Base-by-base conservation (phyloP, 2,329 filamentous ascomycete species). In the Apiospora pterosperma region DNA sequence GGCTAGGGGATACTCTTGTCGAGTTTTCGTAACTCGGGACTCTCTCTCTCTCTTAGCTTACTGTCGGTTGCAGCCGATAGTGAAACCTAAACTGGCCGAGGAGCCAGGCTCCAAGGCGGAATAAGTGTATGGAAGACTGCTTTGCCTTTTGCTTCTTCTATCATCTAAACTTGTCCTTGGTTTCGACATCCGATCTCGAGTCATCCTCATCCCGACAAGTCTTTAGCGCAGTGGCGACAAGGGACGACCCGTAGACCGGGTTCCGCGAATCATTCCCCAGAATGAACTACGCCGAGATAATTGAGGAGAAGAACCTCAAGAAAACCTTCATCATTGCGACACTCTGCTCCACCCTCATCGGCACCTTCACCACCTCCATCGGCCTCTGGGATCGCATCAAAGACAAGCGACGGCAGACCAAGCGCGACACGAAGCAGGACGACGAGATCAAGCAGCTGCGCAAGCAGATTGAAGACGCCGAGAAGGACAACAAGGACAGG, bases 281-380 rank as follows among this genome's bases (percentile, higher is more conserved):
- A 16, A 66, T 66, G 64, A 66, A 66, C 23, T 63, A 66, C 59
- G 73, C 76, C 16, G 73, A 69, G 28, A 75, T 77, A 76, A 75
- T 77, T 19, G 72, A 78, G 36, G 76, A 77, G 65, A 74, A 75
- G 59, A 69, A 67, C 62, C 71, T 78, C 63, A 77, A 76, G 76
- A 75, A 78, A 73, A 75, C 74, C 5, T 79, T 78, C 67, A 76
- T 78, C 39, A 70, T 79, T 34, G 77, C 77, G n/a, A 78, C 76
- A 2, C 74, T 79, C 25, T 74, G 76, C 58, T 78, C 77, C 14
- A 79, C 77, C 7, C 71, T 79, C 16, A 72, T 77, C 62, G 75
- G 77, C 55, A 78, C 77, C 2, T 78, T 79, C 64, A 75, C 71
- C 25, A 75, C 75, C 0, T 74, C 75, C 39, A 75, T 78, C 36